phyloP scores from a whole-genome alignment of 192 early-diverging fungal genomes.

The Thamnidium elegans region DNA sequence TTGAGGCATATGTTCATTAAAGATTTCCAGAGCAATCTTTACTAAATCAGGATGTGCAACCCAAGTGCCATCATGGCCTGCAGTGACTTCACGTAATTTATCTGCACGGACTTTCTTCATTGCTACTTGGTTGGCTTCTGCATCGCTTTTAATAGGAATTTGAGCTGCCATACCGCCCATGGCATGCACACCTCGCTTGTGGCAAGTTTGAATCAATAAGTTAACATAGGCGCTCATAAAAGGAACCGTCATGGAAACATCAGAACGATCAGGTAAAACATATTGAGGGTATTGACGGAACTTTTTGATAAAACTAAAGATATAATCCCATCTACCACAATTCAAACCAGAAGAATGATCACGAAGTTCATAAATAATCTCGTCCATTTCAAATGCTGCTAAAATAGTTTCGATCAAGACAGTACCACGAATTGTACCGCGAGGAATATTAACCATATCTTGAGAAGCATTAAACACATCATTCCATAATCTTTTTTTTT shows the following conservation, averaged over 20 bases:
- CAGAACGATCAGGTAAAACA: slow-evolving; percentile 86
- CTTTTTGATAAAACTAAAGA: slow-evolving; percentile 97
- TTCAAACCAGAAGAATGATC: slow-evolving; percentile 97
- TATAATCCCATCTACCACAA: slow-evolving; percentile 99
- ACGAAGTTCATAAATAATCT: slow-evolving; percentile 98
- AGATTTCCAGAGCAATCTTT: slow-evolving; percentile 81
- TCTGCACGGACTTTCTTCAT: slow-evolving; percentile 92
- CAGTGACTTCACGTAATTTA: slow-evolving; percentile 91
- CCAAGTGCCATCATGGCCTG: slow-evolving; percentile 93
- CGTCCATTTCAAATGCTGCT: slow-evolving; percentile 98
- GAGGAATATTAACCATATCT: slow-evolving; percentile 82
- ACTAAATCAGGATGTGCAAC: slow-evolving; percentile 96
- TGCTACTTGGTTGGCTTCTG: slow-evolving; percentile 83
- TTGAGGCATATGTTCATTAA: slow-evolving; percentile 91
- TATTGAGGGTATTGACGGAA: slow-evolving; percentile 84
- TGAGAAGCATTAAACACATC: slow-evolving; percentile 93
- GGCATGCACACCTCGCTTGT: slow-evolving; percentile 95
- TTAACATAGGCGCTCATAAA: slow-evolving; percentile 99
- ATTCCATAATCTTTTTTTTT: slow-evolving; percentile 81
- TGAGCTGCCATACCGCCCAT: slow-evolving; percentile 99
- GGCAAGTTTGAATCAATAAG: slow-evolving; percentile 96
- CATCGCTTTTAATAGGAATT: slow-evolving; percentile 96
- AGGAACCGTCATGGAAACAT: slow-evolving; percentile 89
- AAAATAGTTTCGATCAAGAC: slow-evolving; percentile 97
- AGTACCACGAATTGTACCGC: slow-evolving; percentile 95